phyloP scores from a whole-genome alignment of 495 filamentous ascomycete species.

The Podospora bellae-mahoneyi region DNA sequence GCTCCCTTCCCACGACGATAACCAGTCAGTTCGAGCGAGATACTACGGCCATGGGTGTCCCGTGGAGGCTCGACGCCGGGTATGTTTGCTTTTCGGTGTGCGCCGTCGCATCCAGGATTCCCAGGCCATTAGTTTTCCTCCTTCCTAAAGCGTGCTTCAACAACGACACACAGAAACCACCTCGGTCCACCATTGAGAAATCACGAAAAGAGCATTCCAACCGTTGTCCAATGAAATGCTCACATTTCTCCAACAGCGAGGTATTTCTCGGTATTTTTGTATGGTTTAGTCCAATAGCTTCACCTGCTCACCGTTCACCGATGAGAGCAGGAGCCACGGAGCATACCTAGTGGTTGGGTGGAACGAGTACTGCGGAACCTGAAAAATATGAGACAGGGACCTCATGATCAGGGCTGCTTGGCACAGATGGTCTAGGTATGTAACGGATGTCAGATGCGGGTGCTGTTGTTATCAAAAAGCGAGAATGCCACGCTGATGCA shows the following conservation, averaged over 20 bases:
- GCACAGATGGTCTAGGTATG: not conserved
- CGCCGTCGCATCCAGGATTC: not conserved
- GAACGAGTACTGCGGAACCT: not conserved
- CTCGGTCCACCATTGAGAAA: not conserved
- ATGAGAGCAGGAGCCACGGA: not conserved
- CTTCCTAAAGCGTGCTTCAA: conserved; percentile 1
- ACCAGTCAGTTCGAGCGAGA: not conserved
- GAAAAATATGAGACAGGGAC: not conserved
- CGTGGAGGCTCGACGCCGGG: no score
- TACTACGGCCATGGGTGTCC: not conserved
- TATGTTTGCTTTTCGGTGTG: not conserved
- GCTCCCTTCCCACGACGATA: not conserved
- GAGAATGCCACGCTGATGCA: not conserved
- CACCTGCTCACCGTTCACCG: not conserved
- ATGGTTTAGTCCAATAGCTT: not conserved
- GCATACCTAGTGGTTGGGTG: not conserved
- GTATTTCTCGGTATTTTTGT: not conserved
- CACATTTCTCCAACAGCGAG: not conserved
- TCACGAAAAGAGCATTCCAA: not conserved
- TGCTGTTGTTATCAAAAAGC: not conserved
- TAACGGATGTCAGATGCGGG: not conserved
- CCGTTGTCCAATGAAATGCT: not conserved
- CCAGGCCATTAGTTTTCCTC: not conserved
- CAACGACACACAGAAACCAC: conserved; percentile 4
- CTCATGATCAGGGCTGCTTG: not conserved